Evolutionary conservation across 306 rosid species (phyloP), one percentile per base, ranked within the genome.

Genomic region (Corylus americana): DNA sequence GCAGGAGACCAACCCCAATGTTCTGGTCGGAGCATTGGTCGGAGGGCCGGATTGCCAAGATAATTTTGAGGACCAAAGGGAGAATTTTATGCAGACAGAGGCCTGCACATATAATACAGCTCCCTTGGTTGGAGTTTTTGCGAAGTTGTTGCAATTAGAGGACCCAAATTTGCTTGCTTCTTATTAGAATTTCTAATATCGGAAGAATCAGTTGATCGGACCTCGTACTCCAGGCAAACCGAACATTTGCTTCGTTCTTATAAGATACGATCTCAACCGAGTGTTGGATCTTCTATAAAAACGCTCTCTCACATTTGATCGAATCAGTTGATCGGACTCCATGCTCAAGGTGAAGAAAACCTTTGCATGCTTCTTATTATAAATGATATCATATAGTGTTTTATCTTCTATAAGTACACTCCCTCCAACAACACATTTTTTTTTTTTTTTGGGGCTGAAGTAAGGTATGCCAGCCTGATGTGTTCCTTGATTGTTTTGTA

Each of bases 21-120:
- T 89, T 73, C 53, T 96, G 22, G 89, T 93, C 45, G 99, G 99
- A 74, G 99, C 99, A 13, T 77, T 96, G 81, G 99, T 96, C 14
- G 99, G 99, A 37, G 99, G 99, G 4, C 99, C 99, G 9, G 96
- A 96, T 88, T 72, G 63, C n/a, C 29, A 87, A 22, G 99, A 93
- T 55, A 74, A 85, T 50, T 96, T 96, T 83, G 75, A 82, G 53
- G 99, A 96, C 74, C 68, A 74, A 53, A 93, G 99, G 78, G 69
- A 75, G 62, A 96, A 96, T 72, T 96, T 74, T n/a, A 83, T 91
- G 98, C 99, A 96, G 71, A 96, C 99, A 4, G 99, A 96, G 85
- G 99, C 99, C 10, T 96, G 99, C 78, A 96, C 99, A 4, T 96
- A 96, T 20, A 96, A 96, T 49, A 93, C 96, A 78, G 96, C 99